phyloP scores from a whole-genome alignment of 768 basidiomycete genomes.

The Termitomyces eurrhizus region DNA sequence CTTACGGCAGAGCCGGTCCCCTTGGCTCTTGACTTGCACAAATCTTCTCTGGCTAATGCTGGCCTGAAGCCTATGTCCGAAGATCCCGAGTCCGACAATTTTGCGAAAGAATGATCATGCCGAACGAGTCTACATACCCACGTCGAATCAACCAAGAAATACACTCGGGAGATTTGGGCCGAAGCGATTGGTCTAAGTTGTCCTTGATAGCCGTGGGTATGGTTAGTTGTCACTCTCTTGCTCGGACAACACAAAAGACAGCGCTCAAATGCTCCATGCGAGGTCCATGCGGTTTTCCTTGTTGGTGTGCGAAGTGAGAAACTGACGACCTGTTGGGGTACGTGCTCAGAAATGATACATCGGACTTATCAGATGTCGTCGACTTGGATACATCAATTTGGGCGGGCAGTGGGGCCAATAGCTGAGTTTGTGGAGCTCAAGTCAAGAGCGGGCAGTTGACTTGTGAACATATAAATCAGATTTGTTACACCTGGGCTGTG shows the following conservation, averaged over 20 bases:
- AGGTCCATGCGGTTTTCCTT: conserved; percentile 4
- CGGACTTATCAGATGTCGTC: conserved; percentile 8
- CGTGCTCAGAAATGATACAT: conserved; percentile 6
- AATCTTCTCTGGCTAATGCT: neutral
- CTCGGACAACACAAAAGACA: neutral
- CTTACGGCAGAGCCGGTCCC: neutral
- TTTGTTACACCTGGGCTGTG: neutral
- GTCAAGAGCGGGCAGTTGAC: conserved; percentile 2
- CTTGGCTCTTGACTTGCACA: neutral
- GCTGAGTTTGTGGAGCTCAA: neutral
- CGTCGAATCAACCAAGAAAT: neutral
- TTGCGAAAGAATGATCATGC: conserved; percentile 4
- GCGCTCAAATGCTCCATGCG: neutral
- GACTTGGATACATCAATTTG: neutral
- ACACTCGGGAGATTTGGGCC: neutral
- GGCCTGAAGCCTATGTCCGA: conserved; percentile 5
- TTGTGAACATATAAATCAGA: conserved; percentile 3
- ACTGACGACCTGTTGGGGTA: neutral
- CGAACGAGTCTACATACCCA: neutral
- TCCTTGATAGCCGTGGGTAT: conserved; percentile 20
- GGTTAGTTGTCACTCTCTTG: neutral
- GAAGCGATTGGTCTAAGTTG: neutral
- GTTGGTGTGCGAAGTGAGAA: neutral
- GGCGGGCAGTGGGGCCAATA: neutral
- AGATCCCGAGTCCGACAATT: conserved; percentile 13